Evolutionary conservation across 495 filamentous ascomycete species (phyloP).

Genomic region (Sphaerosporella brunnea): DNA sequence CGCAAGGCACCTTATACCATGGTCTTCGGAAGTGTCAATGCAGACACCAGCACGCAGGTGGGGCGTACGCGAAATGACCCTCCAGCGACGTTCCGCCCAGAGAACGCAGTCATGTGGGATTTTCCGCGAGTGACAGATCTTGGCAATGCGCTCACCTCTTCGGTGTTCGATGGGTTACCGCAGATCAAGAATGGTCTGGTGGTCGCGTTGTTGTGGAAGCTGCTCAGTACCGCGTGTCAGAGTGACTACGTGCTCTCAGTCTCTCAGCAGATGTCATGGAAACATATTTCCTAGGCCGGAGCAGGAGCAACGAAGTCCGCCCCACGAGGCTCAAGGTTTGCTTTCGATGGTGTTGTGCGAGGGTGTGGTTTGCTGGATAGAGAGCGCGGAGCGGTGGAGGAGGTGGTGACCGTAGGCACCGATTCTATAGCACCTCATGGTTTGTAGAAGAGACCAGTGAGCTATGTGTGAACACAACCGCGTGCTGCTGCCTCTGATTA

Average conservation of each 20-base stretch:
- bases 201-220: slow-evolving; percentile 36
- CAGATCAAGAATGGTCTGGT: slow-evolving; percentile 43
- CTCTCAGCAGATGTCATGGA: slow-evolving; percentile 54
- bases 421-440: slow-evolving; percentile 49
- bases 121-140: slow-evolving; percentile 47
- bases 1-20: slow-evolving; percentile 50
- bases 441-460: slow-evolving; percentile 46
- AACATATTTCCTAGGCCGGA: slow-evolving; percentile 73
- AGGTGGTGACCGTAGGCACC: slow-evolving; percentile 38
- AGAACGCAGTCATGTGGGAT: slow-evolving; percentile 54
- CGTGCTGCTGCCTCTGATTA: slow-evolving; percentile 27
- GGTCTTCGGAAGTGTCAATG: slow-evolving; percentile 59
- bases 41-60: slow-evolving; percentile 58
- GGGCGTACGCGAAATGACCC: slow-evolving; percentile 59
- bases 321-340: slow-evolving; percentile 85
- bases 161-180: slow-evolving; percentile 46
- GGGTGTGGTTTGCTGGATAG: slow-evolving; percentile 39
- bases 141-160: slow-evolving; percentile 58
- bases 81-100: slow-evolving; percentile 65
- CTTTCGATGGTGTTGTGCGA: slow-evolving; percentile 50
- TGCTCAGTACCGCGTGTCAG: slow-evolving; percentile 80
- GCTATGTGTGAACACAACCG: too few relatives aligned
- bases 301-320: slow-evolving; percentile 67
- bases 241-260: slow-evolving; percentile 48
- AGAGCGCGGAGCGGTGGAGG: slow-evolving; percentile 59